Evolutionary conservation across 306 rosid species (phyloP).

Genomic region (Herpetospermum pedunculosum): DNA sequence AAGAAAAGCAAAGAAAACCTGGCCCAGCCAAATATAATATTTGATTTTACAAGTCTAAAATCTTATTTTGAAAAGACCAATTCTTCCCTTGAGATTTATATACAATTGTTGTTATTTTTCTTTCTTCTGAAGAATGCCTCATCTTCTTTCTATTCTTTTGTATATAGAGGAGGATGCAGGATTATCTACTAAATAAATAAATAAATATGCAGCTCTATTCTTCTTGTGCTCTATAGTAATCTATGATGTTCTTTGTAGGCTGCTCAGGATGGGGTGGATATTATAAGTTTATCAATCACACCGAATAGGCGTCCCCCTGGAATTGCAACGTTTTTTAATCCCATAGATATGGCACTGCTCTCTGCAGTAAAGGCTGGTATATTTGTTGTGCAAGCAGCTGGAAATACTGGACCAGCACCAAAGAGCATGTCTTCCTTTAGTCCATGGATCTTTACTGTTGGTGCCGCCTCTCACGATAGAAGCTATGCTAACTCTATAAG

Average conservation of each 20-base stretch:
- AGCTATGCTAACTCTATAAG: slow-evolving; percentile 59
- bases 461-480: slow-evolving; percentile 88
- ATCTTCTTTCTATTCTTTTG: background rate
- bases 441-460: slow-evolving; percentile 93
- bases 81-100: background rate
- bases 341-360: slow-evolving; percentile 91
- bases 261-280: slow-evolving; percentile 92
- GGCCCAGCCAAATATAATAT: too few species aligned
- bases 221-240: background rate
- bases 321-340: slow-evolving; percentile 91
- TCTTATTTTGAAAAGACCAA: too few species aligned
- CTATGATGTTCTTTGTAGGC: slow-evolving; percentile 37
- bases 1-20: too few species aligned
- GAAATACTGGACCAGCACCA: slow-evolving; percentile 95
- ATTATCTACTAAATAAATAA: background rate
- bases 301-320: slow-evolving; percentile 98
- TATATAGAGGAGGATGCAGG: background rate
- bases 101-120: background rate
- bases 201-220: background rate
- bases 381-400: slow-evolving; percentile 97
- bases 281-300: slow-evolving; percentile 79
- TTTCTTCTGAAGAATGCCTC: background rate
- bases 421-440: slow-evolving; percentile 91
- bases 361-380: slow-evolving; percentile 89
- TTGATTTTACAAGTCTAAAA: too few species aligned